A percentile compares a stretch with the other conserved stretches of the same genome.
Conservation (phyloP, 1,139 yeast genomes). For the Lodderomyces oxycetoniae region DNA sequence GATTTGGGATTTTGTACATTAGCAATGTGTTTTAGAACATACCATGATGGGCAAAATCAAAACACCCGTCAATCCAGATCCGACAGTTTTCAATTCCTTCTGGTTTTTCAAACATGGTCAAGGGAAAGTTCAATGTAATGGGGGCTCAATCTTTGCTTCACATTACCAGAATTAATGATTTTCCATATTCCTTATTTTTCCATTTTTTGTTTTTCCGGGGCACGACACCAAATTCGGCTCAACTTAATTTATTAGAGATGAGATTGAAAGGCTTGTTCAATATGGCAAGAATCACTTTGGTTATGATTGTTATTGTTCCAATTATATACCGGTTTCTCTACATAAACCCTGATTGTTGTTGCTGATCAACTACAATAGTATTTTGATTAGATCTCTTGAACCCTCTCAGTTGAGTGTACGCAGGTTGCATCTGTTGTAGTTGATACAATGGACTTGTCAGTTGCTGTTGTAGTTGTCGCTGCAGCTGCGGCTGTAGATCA, state of each 20-base stretch:
- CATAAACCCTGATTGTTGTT: constrained; percentile 30
- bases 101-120: constrained; percentile 39
- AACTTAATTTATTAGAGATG: no score
- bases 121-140: no score
- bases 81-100: constrained; percentile 40
- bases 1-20: no score
- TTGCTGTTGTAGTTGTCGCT: constrained; percentile 9
- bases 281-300: no score
- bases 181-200: neutral
- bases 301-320: neutral
- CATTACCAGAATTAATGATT: no score
- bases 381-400: constrained; percentile 5
- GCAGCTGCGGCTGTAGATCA: constrained; percentile 1
- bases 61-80: constrained; percentile 97
- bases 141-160: no score
- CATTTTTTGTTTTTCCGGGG: no score
- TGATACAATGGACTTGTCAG: constrained; percentile 3
- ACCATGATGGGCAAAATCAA: constrained; percentile 96
- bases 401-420: constrained; percentile 1
- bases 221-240: no score
- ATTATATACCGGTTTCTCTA: constrained; percentile 7
- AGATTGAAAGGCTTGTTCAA: no score
- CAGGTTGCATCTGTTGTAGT: constrained; percentile 3
- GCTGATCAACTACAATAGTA: constrained; percentile 19
- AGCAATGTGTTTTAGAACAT: constrained; percentile 30